Evolutionary conservation across 345 rosid species (phyloP).

Genomic region (Eucalyptus pauciflora): DNA sequence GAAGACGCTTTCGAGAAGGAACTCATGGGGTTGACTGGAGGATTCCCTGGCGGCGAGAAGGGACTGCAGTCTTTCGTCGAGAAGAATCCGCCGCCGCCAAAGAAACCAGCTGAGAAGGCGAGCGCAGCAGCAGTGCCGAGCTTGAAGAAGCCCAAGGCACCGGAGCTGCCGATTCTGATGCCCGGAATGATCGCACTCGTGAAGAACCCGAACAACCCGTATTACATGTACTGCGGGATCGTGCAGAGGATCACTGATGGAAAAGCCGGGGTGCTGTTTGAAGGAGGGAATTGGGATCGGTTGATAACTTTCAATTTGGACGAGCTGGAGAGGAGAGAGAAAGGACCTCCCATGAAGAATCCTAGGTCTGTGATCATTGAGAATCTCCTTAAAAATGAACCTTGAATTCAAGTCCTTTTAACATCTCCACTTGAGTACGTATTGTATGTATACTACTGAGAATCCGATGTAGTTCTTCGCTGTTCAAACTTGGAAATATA

Average conservation of each 20-base stretch:
- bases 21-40: slow-evolving; percentile 85
- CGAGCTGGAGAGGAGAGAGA: slow-evolving; percentile 76
- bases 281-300: slow-evolving; percentile 88
- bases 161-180: slow-evolving; percentile 65
- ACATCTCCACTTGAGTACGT: neutral
- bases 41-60: slow-evolving; percentile 83
- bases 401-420: neutral
- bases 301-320: slow-evolving; percentile 68
- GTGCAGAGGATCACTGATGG: slow-evolving; percentile 93
- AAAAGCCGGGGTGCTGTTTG: slow-evolving; percentile 77
- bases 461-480: neutral
- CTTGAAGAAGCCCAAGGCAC: slow-evolving; percentile 56
- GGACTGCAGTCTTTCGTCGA: slow-evolving; percentile 57
- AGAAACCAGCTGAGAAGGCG: slow-evolving; percentile 4
- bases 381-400: slow-evolving; percentile 22
- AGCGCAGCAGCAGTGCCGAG: neutral
- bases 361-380: slow-evolving; percentile 76
- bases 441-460: neutral
- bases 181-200: slow-evolving; percentile 91
- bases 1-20: slow-evolving; percentile 70
- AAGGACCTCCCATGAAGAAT: slow-evolving; percentile 77
- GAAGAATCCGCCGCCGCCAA: slow-evolving; percentile 58
- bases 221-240: slow-evolving; percentile 78
- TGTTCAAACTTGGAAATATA: neutral
- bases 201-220: slow-evolving; percentile 68